Base-by-base conservation (phyloP, 1,284 basidiomycete species). In the Pseudozyma hubeiensis region DNA sequence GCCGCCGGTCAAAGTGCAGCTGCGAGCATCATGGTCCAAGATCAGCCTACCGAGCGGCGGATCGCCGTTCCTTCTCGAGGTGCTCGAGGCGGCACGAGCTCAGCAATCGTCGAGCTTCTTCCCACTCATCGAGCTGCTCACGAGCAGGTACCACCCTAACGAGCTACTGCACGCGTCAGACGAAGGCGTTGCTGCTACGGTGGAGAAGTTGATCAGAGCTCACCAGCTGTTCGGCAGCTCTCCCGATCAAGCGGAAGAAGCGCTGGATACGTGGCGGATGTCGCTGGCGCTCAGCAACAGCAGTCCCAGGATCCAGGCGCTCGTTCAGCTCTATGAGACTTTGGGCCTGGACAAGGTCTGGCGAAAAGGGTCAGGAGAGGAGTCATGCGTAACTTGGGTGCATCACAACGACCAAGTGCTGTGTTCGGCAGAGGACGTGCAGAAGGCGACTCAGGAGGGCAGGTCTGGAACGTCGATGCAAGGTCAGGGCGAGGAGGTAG, bases 21-120 rank as follows among this genome's bases (percentile, higher is more conserved):
- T 97, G 31, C 88, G 89, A 68, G 91, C 93, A 2, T 91, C 91
- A 53, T 97, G 94, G 92, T 85, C 88, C 5, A 89, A 90, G 19
- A 88, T 61, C 17, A 17, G 7, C 1, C 56, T 63, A 1, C 53
- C 58, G 1, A 61, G 58, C 50, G 40, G 46, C 7, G 72, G 63
- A 16, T 70, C 72, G 7, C 63, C 72, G 1, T 64, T 75, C 44
- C 82, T 94, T 2, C 87, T 94, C 19, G 94, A 97, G 86, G 88
- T 92, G 53, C 85, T 97, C 91, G 95, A 80, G 81, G 92, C 85
- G n/a, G 64, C 46, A 24, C 40, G 53, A n/a, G 41, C 69, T 0
- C 64, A 79, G 31, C 69, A 66, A 16, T 62, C 77, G 19, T 47
- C 65, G 1, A 49, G 66, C 52, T 79, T 82, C 60, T 79, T 78